Conservation (phyloP, 2,329 filamentous ascomycete genomes). For the Fusarium avenaceum region DNA sequence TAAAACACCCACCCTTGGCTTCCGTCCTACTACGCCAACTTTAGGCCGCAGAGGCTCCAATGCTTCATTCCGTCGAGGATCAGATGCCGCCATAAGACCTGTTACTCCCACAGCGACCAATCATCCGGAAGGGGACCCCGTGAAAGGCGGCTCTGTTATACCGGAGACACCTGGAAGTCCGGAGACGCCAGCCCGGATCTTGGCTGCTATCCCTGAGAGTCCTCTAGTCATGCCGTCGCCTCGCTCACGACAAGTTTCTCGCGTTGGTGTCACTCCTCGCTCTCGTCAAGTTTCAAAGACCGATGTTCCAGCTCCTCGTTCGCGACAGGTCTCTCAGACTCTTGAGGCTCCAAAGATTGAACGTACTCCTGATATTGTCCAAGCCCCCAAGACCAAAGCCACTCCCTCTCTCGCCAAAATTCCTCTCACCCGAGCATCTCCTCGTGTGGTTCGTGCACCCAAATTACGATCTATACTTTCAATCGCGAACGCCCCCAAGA, state of each 20-base stretch:
- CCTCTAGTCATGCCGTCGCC: constrained; percentile 30
- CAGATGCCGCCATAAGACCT: constrained; percentile 35
- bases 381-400: too few relatives aligned
- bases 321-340: constrained; percentile 35
- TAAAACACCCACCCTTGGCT: constrained; percentile 31
- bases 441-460: constrained; percentile 4
- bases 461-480: constrained; percentile 10
- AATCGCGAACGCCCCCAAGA: constrained; percentile 4
- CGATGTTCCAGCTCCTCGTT: constrained; percentile 11
- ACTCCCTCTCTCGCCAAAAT: too few relatives aligned
- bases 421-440: too few relatives aligned
- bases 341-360: constrained; percentile 21
- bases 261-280: constrained; percentile 14
- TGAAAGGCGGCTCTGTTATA: constrained; percentile 6
- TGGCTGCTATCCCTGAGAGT: constrained; percentile 39
- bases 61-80: constrained; percentile 22
- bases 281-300: constrained; percentile 22
- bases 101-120: constrained; percentile 25
- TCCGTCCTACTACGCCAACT: constrained; percentile 41
- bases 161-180: constrained; percentile 15
- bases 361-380: neutral
- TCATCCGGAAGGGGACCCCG: constrained; percentile 16
- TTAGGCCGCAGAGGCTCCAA: constrained; percentile 34
- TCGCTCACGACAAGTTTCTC: constrained; percentile 37
- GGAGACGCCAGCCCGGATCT: constrained; percentile 19